phyloP scores from a whole-genome alignment of 2,329 filamentous ascomycete genomes.

The Fusarium albidum region DNA sequence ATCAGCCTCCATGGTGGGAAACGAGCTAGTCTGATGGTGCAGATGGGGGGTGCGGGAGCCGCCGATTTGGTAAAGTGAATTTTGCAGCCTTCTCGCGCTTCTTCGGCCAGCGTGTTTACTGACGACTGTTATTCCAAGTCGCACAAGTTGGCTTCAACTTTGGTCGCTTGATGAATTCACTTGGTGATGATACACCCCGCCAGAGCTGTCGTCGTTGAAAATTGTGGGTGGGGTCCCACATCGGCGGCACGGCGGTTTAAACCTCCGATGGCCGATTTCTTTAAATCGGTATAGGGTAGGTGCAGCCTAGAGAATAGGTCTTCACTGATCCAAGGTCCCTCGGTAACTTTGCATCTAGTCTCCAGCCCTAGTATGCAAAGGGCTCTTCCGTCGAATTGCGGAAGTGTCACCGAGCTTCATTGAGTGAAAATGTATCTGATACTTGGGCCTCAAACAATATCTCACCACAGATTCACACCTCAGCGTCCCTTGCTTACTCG shows the following conservation, averaged over 20 bases:
- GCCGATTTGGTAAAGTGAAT: not conserved
- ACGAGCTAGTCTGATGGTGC: constrained; percentile 5
- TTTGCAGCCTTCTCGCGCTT: not conserved
- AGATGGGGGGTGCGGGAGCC: not conserved
- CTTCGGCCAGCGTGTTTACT: not conserved
- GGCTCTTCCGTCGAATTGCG: too few species aligned
- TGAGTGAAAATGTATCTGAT: constrained; percentile 6
- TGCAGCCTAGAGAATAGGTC: not conserved
- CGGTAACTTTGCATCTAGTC: not conserved
- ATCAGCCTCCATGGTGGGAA: constrained; percentile 80
- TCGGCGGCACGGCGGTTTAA: constrained; percentile 19
- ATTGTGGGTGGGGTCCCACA: constrained; percentile 35
- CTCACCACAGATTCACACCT: not conserved
- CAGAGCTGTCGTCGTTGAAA: constrained; percentile 36
- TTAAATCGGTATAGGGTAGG: constrained; percentile 15
- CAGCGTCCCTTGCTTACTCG: constrained; percentile 1
- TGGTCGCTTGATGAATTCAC: constrained; percentile 26
- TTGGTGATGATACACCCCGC: constrained; percentile 33
- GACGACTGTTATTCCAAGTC: not conserved
- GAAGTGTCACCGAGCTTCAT: not conserved
- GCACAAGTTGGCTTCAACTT: constrained; percentile 4
- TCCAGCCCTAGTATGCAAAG: too few species aligned
- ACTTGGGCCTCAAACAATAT: constrained; percentile 5
- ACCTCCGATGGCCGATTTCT: constrained; percentile 33
- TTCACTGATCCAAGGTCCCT: too few species aligned